Conservation (phyloP, 2,329 filamentous ascomycete genomes). For the Blastomyces gilchristii region DNA sequence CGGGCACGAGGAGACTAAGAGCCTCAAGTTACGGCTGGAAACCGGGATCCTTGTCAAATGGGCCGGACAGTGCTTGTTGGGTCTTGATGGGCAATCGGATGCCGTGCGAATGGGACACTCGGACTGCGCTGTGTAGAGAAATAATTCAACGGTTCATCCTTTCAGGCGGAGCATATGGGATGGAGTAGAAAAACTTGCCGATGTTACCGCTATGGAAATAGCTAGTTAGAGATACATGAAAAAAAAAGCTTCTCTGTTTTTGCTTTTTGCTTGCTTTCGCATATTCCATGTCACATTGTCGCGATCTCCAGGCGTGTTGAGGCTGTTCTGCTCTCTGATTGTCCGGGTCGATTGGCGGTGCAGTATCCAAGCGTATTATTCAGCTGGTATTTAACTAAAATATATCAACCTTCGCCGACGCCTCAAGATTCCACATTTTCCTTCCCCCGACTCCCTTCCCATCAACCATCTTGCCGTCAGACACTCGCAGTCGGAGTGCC, state of each 20-base stretch:
- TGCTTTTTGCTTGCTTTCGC: too few species aligned
- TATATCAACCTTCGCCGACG: slow-evolving; percentile 1
- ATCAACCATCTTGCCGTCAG: not conserved
- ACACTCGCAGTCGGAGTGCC: not conserved
- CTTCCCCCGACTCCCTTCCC: not conserved
- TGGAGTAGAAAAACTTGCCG: not conserved
- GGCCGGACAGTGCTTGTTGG: not conserved
- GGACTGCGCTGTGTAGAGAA: not conserved
- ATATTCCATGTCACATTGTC: not conserved
- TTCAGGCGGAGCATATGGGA: not conserved
- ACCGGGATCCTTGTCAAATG: not conserved
- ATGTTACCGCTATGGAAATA: not conserved
- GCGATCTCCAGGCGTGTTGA: not conserved
- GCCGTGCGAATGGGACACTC: not conserved
- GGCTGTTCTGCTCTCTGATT: not conserved
- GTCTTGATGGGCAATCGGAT: not conserved
- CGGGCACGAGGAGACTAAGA: not conserved
- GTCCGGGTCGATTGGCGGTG: not conserved
- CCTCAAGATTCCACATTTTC: not conserved
- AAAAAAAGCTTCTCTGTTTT: not conserved
- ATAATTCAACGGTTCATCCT: not conserved
- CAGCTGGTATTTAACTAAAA: not conserved
- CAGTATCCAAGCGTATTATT: slow-evolving; percentile 3
- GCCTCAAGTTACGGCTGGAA: not conserved
- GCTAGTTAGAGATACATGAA: not conserved